A percentile compares a stretch with the other conserved stretches of the same genome.
These are phyloP conservation scores for Cytospora piceae DNA, from an alignment of 2,329 filamentous ascomycete species.

Conservation along the genomic window DNA sequence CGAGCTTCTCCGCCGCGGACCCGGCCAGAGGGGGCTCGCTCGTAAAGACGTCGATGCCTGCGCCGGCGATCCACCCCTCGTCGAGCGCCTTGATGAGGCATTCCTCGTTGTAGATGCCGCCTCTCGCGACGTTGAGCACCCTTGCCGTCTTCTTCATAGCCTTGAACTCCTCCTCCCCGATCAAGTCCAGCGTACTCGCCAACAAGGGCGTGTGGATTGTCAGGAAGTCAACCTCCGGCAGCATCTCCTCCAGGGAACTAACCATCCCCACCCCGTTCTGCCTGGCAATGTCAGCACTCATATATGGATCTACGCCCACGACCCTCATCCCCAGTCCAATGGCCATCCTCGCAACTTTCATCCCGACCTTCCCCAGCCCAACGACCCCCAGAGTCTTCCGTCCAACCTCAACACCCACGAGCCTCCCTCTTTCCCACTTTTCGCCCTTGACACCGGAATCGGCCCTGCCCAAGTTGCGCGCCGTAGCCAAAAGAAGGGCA, in stretches of 20 bases:
- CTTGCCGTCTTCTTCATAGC: slow-evolving; percentile 75
- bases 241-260: slow-evolving; percentile 60
- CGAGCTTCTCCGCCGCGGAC: slow-evolving; percentile 64
- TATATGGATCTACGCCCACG: slow-evolving; percentile 76
- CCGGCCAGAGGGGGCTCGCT: slow-evolving; percentile 64
- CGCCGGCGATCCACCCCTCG: slow-evolving; percentile 72
- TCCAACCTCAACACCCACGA: slow-evolving; percentile 78
- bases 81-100: slow-evolving; percentile 73
- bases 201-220: slow-evolving; percentile 82
- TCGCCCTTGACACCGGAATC: slow-evolving; percentile 71
- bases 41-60: slow-evolving; percentile 80
- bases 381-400: slow-evolving; percentile 77
- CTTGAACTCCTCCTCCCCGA: slow-evolving; percentile 67
- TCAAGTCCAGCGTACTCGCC: slow-evolving; percentile 74
- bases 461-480: slow-evolving; percentile 73
- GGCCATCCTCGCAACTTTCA: slow-evolving; percentile 79
- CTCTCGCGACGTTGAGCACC: slow-evolving; percentile 78
- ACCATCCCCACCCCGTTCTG: slow-evolving; percentile 68
- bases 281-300: slow-evolving; percentile 70
- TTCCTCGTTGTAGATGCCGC: slow-evolving; percentile 78
- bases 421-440: slow-evolving; percentile 73
- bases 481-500: slow-evolving; percentile 72
- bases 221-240: slow-evolving; percentile 73
- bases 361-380: slow-evolving; percentile 80
- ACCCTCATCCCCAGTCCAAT: slow-evolving; percentile 78